Evolutionary conservation across 2,329 filamentous ascomycete genomes (phyloP).

Genomic region (Xenosphaeropsis pyriputrescens): DNA sequence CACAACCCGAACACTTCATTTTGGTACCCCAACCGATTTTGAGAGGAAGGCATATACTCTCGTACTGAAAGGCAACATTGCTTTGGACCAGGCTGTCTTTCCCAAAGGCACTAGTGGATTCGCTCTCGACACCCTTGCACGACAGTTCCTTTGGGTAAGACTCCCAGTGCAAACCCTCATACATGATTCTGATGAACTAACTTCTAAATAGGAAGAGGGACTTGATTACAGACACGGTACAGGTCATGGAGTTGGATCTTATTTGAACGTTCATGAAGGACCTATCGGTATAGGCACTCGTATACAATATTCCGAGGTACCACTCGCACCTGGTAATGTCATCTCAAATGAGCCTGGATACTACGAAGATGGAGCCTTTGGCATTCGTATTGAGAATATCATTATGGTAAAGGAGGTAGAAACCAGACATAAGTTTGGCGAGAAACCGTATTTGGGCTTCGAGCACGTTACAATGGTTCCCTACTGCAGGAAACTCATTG

Average conservation of each 20-base stretch:
- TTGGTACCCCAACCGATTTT: constrained; percentile 67
- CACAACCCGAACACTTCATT: constrained; percentile 86
- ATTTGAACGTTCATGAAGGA: constrained; percentile 91
- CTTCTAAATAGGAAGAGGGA: constrained; percentile 41
- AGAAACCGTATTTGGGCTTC: constrained; percentile 88
- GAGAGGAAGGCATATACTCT: constrained; percentile 87
- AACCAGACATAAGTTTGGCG: constrained; percentile 77
- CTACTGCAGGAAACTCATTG: constrained; percentile 80
- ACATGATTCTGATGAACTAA: constrained; percentile 2
- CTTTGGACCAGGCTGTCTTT: constrained; percentile 72
- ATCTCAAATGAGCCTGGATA: constrained; percentile 94
- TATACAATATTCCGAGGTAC: constrained; percentile 80
- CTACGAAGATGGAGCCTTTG: constrained; percentile 91
- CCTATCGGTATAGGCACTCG: constrained; percentile 92
- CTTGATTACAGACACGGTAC: constrained; percentile 95
- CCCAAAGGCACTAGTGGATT: constrained; percentile 93
- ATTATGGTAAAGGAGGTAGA: constrained; percentile 81
- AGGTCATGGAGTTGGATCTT: constrained; percentile 90
- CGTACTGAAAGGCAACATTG: constrained; percentile 88
- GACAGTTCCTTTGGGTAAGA: constrained; percentile 80
- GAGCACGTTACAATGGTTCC: constrained; percentile 97
- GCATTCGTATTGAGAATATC: constrained; percentile 93
- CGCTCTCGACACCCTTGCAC: constrained; percentile 74
- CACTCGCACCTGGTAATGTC: constrained; percentile 83
- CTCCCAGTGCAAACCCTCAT: neutral